Evolutionary conservation across 139 green algal species (phyloP).

Genomic region (Asterochloris sp.): DNA sequence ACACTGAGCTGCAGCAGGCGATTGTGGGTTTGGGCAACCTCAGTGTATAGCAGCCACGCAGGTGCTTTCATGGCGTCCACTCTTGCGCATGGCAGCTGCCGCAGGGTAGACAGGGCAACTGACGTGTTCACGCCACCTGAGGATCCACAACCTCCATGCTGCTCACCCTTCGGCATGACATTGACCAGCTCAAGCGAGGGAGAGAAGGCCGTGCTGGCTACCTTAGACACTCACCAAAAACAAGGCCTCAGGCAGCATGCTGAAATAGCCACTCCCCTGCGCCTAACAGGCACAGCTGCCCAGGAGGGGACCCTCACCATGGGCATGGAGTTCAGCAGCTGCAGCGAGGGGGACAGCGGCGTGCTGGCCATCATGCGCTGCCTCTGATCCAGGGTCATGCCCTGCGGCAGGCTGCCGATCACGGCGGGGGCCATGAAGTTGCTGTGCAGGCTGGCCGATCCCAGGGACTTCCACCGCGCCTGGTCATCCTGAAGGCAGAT

Average conservation of each 20-base stretch:
- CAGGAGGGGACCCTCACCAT: neutral
- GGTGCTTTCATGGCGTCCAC: neutral
- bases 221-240: no score
- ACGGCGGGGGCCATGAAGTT: constrained; percentile 63
- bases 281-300: no score
- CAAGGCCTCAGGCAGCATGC: no score
- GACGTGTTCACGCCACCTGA: no score
- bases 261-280: no score
- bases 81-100: no score
- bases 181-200: no score
- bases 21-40: neutral
- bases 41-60: neutral
- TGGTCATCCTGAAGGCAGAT: constrained; percentile 6
- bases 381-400: constrained; percentile 50
- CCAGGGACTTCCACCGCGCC: neutral
- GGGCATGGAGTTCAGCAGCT: constrained; percentile 33
- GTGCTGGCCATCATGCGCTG: constrained; percentile 43
- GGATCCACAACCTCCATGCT: no score
- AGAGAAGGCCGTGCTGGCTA: no score
- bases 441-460: constrained; percentile 19
- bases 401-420: constrained; percentile 71
- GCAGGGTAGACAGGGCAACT: no score
- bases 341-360: constrained; percentile 57
- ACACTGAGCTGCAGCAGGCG: neutral
- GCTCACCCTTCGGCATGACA: no score